Conservation (phyloP, 768 basidiomycete species). For the Lentinula guzmanii region DNA sequence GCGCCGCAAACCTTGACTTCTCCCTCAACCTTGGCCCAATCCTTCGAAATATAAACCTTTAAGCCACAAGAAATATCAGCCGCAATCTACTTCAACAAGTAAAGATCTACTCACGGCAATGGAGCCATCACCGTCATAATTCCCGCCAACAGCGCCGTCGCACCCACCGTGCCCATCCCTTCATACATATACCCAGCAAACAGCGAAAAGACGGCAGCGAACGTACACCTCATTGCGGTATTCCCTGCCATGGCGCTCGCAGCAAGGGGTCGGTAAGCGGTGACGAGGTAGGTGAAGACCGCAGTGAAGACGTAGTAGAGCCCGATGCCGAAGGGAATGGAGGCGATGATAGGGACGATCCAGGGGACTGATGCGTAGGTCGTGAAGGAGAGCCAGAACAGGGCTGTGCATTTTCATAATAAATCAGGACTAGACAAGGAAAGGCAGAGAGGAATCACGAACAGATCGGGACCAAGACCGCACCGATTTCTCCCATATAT, state of each 20-base stretch:
- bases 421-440: constrained; percentile 31
- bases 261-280: constrained; percentile 58
- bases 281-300: constrained; percentile 68
- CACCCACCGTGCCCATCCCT: constrained; percentile 60
- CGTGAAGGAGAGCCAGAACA: constrained; percentile 50
- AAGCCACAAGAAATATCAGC: background rate
- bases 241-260: constrained; percentile 68
- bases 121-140: constrained; percentile 3
- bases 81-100: background rate
- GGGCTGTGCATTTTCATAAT: constrained; percentile 32
- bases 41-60: background rate
- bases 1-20: constrained; percentile 2
- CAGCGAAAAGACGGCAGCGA: constrained; percentile 58
- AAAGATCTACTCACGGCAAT: background rate
- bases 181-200: constrained; percentile 48
- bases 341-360: constrained; percentile 62
- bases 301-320: constrained; percentile 66
- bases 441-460: constrained; percentile 8
- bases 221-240: constrained; percentile 52
- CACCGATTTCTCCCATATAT: constrained; percentile 61
- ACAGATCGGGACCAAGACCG: constrained; percentile 57
- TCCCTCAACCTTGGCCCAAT: constrained; percentile 1
- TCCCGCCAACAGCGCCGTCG: constrained; percentile 40
- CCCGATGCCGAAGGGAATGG: constrained; percentile 58
- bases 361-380: constrained; percentile 46